These are phyloP conservation scores for Chalara sp. DNA, from an alignment of 2,329 filamentous ascomycete genomes.

Conservation along the genomic window DNA sequence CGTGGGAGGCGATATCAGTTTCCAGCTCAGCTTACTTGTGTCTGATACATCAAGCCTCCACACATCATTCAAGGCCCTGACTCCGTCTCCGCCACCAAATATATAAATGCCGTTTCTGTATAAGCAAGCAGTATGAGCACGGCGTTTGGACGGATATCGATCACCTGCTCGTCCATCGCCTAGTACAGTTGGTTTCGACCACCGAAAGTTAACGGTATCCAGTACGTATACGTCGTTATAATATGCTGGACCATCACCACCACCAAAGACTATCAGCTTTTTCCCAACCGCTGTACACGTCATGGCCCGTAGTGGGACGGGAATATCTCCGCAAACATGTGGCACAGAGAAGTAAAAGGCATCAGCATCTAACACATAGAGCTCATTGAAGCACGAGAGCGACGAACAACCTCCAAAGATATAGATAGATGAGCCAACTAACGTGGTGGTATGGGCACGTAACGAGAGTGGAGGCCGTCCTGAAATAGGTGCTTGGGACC, in stretches of 20 bases:
- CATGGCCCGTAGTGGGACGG: constrained; percentile 61
- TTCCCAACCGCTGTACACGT: constrained; percentile 66
- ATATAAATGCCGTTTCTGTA: constrained; percentile 66
- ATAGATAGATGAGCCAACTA: constrained; percentile 60
- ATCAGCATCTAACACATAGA: constrained; percentile 64
- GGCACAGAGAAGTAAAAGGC: constrained; percentile 63
- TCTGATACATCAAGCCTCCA: constrained; percentile 67
- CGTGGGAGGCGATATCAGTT: constrained; percentile 44
- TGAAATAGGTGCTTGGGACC: constrained; percentile 59
- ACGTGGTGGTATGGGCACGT: constrained; percentile 60
- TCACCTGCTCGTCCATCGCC: constrained; percentile 43
- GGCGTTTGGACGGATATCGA: constrained; percentile 50
- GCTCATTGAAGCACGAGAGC: constrained; percentile 59
- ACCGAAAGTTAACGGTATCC: constrained; percentile 64
- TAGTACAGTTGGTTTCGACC: constrained; percentile 45
- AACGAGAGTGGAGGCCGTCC: constrained; percentile 54
- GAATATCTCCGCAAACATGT: constrained; percentile 57
- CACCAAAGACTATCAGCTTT: constrained; percentile 64
- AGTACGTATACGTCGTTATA: constrained; percentile 68
- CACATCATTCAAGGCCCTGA: constrained; percentile 64
- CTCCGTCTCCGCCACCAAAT: constrained; percentile 65
- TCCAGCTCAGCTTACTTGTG: constrained; percentile 61
- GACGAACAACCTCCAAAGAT: constrained; percentile 65
- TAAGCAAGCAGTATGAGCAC: constrained; percentile 64
- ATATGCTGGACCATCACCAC: constrained; percentile 63